A percentile compares a stretch with the other conserved stretches of the same genome.
Evolutionary conservation across 805 yeast genomes (phyloP).

Genomic region (Pichia nakasei): DNA sequence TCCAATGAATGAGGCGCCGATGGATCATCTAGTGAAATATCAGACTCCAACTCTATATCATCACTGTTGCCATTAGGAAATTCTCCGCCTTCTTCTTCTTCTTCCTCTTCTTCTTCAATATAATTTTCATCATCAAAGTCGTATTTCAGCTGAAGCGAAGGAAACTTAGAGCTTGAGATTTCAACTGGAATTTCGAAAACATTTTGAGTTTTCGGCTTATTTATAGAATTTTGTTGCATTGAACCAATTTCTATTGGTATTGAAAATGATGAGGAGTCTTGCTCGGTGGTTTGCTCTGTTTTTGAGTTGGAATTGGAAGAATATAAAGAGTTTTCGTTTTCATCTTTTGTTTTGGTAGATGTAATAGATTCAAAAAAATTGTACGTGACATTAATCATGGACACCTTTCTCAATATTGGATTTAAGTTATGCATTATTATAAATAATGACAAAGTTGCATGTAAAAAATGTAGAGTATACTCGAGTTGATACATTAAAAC

Average conservation of each 20-base stretch:
- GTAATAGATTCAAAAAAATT: conserved; percentile 4
- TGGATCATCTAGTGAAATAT: neutral
- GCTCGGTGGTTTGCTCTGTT: neutral
- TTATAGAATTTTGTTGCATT: neutral
- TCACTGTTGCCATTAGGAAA: no score
- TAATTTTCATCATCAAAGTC: neutral
- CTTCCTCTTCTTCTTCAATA: neutral
- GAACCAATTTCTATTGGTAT: neutral
- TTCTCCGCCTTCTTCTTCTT: neutral
- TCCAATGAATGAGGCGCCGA: neutral
- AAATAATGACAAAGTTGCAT: conserved; percentile 24
- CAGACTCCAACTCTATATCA: neutral
- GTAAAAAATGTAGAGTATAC: conserved; percentile 19
- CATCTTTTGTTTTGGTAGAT: conserved; percentile 1
- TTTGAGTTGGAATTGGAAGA: neutral
- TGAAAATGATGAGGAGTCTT: neutral
- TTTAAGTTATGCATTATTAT: conserved; percentile 22
- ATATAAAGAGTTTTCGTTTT: neutral
- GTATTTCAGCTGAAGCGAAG: neutral
- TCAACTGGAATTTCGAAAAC: conserved; percentile 6
- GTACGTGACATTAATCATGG: conserved; percentile 6
- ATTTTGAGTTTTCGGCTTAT: neutral
- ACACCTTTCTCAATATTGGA: conserved; percentile 18
- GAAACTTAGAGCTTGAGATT: conserved; percentile 4
- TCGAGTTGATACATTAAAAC: conserved; percentile 19